Evolutionary conservation across 768 basidiomycete species (phyloP).

Genomic region (Piloderma croceum): DNA sequence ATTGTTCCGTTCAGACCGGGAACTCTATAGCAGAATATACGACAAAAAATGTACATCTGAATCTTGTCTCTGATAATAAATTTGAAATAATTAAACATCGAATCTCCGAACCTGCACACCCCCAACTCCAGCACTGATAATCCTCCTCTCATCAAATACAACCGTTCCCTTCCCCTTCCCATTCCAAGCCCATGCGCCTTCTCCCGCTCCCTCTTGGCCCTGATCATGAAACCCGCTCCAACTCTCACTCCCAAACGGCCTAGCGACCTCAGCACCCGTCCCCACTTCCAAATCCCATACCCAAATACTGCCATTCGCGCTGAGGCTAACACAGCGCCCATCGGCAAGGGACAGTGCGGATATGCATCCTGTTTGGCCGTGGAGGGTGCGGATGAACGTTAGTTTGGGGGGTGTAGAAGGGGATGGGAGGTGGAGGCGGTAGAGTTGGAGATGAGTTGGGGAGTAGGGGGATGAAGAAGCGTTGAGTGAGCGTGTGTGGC

Average conservation of each 20-base stretch:
- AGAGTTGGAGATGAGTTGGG: constrained; percentile 61
- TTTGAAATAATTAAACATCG: constrained; percentile 30
- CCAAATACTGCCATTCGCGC: constrained; percentile 70
- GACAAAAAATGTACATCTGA: too few relatives aligned
- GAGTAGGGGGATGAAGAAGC: constrained; percentile 37
- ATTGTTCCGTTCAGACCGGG: too few relatives aligned
- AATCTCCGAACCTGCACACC: constrained; percentile 24
- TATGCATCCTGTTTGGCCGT: constrained; percentile 65
- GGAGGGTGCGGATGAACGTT: constrained; percentile 63
- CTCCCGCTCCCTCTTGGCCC: constrained; percentile 18
- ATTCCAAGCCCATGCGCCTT: constrained; percentile 7
- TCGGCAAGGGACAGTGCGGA: constrained; percentile 69
- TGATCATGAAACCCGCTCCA: constrained; percentile 36
- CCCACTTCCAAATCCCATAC: constrained; percentile 79
- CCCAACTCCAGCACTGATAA: constrained; percentile 41
- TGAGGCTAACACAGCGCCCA: constrained; percentile 75
- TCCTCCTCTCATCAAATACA: constrained; percentile 70
- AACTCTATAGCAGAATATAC: too few relatives aligned
- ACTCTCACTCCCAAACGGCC: constrained; percentile 25
- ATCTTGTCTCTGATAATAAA: too few relatives aligned
- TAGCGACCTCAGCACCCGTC: constrained; percentile 30
- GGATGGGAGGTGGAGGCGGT: constrained; percentile 62
- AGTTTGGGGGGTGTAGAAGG: constrained; percentile 57
- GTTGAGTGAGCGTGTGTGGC: constrained; percentile 16
- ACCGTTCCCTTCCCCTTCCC: constrained; percentile 39